A percentile compares a stretch with the other conserved stretches of the same genome.
Conservation (phyloP, 768 basidiomycete species). For the Mrakia frigida region DNA sequence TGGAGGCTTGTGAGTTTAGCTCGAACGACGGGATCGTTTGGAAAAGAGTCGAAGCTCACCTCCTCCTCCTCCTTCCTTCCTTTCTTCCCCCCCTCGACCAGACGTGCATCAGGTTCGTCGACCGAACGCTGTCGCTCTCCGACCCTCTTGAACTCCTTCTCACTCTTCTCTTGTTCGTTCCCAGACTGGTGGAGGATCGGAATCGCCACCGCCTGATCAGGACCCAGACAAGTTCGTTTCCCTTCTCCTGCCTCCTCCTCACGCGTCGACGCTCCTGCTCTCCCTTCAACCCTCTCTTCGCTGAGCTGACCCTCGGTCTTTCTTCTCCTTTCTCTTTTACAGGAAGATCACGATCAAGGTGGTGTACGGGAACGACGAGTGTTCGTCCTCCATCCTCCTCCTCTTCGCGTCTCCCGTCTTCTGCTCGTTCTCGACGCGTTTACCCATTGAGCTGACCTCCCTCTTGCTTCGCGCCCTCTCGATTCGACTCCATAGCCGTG, state of each 20-base stretch:
- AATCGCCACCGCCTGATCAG: conserved; percentile 4
- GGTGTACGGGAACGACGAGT: conserved; percentile 9
- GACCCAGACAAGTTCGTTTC: conserved; percentile 6
- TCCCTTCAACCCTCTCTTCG: not conserved
- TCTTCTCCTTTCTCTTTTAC: not conserved
- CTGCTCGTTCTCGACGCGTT: not conserved
- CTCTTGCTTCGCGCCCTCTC: not conserved
- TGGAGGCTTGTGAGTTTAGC: not conserved
- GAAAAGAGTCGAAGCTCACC: not conserved
- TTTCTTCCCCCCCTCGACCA: not conserved
- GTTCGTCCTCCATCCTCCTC: not conserved
- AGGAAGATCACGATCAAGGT: conserved; percentile 10
- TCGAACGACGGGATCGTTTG: not conserved
- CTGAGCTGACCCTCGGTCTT: not conserved
- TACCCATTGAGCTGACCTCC: not conserved
- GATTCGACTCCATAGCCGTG: not conserved
- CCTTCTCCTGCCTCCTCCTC: not conserved
- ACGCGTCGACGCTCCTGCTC: not conserved
- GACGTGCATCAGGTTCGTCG: not conserved
- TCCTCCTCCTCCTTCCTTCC: not conserved
- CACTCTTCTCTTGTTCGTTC: not conserved
- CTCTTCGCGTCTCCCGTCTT: not conserved
- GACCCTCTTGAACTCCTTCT: not conserved
- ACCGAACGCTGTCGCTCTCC: not conserved
- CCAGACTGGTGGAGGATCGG: not conserved